Conservation (phyloP, 1,139 yeast species). For the Candida sojae region DNA sequence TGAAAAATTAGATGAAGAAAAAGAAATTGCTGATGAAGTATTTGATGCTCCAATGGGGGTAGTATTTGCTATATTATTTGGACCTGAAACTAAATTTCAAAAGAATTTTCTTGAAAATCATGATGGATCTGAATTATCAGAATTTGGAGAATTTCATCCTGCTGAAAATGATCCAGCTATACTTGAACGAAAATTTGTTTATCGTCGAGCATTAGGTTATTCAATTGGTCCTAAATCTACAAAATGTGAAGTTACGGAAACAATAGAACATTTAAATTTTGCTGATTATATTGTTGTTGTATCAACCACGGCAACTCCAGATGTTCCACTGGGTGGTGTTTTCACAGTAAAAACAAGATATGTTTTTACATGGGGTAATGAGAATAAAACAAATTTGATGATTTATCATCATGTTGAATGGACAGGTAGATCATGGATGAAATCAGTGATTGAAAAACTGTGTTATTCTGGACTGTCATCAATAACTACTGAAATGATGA, state of each 20-base stretch:
- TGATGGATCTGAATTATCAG: slow-evolving; percentile 50
- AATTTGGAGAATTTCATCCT: slow-evolving; percentile 39
- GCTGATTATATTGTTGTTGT: slow-evolving; percentile 37
- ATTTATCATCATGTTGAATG: slow-evolving; percentile 51
- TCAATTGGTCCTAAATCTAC: slow-evolving; percentile 62
- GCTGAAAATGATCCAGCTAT: slow-evolving; percentile 32
- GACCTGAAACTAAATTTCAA: slow-evolving; percentile 44
- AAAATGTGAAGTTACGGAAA: slow-evolving; percentile 50
- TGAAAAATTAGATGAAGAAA: slow-evolving; percentile 27
- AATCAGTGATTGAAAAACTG: slow-evolving; percentile 53
- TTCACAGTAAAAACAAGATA: slow-evolving; percentile 54
- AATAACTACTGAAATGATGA: slow-evolving; percentile 35
- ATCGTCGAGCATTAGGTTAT: slow-evolving; percentile 50
- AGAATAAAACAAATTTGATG: slow-evolving; percentile 40
- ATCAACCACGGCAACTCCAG: slow-evolving; percentile 51
- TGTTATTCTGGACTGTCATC: slow-evolving; percentile 49
- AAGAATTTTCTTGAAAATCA: slow-evolving; percentile 39
- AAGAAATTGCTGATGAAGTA: slow-evolving; percentile 33
- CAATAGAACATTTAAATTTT: slow-evolving; percentile 41
- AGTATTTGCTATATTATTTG: slow-evolving; percentile 50
- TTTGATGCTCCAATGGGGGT: slow-evolving; percentile 52
- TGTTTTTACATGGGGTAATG: slow-evolving; percentile 48
- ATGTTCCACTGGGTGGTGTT: slow-evolving; percentile 60
- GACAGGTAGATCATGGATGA: slow-evolving; percentile 61
- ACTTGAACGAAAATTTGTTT: slow-evolving; percentile 39